Evolutionary conservation across 1,139 yeast species (phyloP).

Genomic region (Debaryomyces nepalensis): DNA sequence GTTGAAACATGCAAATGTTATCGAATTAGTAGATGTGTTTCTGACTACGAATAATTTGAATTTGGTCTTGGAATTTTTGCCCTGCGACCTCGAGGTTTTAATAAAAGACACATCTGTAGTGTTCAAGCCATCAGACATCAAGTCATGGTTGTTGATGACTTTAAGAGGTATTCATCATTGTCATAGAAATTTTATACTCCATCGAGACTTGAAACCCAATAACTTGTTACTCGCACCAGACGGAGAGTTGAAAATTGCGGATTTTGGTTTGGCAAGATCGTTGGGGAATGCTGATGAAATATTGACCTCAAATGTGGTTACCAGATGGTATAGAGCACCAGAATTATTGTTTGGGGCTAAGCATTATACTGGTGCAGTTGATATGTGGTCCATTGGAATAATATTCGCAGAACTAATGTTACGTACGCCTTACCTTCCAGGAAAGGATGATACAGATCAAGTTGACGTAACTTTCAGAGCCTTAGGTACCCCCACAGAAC

Average conservation of each 20-base stretch:
- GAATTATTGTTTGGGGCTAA: slow-evolving; percentile 87
- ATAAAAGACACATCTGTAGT: slow-evolving; percentile 79
- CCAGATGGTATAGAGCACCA: slow-evolving; percentile 97
- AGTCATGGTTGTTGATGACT: slow-evolving; percentile 94
- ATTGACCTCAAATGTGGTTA: slow-evolving; percentile 90
- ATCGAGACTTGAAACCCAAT: slow-evolving; percentile 86
- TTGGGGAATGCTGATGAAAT: slow-evolving; percentile 79
- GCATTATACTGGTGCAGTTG: slow-evolving; percentile 87
- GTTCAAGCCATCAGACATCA: slow-evolving; percentile 86
- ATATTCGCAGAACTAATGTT: slow-evolving; percentile 97
- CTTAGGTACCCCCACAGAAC: slow-evolving; percentile 93
- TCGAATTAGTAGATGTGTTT: slow-evolving; percentile 86
- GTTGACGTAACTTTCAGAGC: slow-evolving; percentile 91
- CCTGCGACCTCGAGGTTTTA: slow-evolving; percentile 87
- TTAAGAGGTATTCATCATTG: slow-evolving; percentile 93
- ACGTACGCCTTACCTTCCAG: slow-evolving; percentile 93
- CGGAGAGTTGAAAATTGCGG: slow-evolving; percentile 90
- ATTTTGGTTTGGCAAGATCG: slow-evolving; percentile 93
- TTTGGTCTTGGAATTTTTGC: slow-evolving; percentile 86
- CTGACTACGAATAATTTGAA: slow-evolving; percentile 74
- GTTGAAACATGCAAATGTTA: slow-evolving; percentile 78
- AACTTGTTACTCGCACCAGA: slow-evolving; percentile 81
- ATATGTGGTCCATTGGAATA: slow-evolving; percentile 92
- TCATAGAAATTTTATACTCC: slow-evolving; percentile 87
- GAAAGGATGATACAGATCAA: slow-evolving; percentile 88